Conservation (phyloP, 2,329 filamentous ascomycete genomes). For the Talaromyces piceae region DNA sequence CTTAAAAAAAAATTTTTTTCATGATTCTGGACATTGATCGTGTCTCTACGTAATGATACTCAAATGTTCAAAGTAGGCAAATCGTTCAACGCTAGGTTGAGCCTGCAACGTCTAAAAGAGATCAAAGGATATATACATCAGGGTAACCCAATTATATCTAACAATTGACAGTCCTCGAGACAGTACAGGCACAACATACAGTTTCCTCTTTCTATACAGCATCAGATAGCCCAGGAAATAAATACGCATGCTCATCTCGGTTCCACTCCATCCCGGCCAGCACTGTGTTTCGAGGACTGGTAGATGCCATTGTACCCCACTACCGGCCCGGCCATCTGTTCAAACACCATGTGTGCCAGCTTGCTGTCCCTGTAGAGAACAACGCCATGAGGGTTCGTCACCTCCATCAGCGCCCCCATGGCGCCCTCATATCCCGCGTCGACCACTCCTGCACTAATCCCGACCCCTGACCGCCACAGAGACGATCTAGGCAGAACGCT, state of each 20-base stretch:
- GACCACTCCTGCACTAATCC: conserved; percentile 33
- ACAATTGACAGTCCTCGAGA: no score
- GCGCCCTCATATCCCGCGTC: conserved; percentile 39
- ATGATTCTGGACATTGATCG: no score
- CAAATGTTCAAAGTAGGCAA: no score
- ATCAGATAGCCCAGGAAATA: background rate
- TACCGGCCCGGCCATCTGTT: conserved; percentile 28
- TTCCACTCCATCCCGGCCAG: conserved; percentile 14
- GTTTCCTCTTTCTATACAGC: background rate
- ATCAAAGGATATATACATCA: no score
- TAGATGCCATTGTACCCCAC: conserved; percentile 35
- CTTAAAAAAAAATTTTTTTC: no score
- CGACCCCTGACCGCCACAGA: conserved; percentile 34
- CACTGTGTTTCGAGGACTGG: conserved; percentile 20
- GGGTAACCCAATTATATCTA: no score
- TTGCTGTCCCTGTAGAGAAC: conserved; percentile 26
- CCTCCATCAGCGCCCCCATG: conserved; percentile 33
- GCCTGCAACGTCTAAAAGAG: no score
- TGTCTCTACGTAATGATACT: no score
- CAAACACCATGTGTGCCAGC: conserved; percentile 36
- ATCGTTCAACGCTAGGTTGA: no score
- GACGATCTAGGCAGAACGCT: conserved; percentile 33
- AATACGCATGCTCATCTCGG: background rate
- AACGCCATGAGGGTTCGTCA: conserved; percentile 30
- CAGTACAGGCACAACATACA: no score